Base-by-base conservation (phyloP, 2,329 filamentous ascomycete genomes). In the Trichocomaceae sp. region DNA sequence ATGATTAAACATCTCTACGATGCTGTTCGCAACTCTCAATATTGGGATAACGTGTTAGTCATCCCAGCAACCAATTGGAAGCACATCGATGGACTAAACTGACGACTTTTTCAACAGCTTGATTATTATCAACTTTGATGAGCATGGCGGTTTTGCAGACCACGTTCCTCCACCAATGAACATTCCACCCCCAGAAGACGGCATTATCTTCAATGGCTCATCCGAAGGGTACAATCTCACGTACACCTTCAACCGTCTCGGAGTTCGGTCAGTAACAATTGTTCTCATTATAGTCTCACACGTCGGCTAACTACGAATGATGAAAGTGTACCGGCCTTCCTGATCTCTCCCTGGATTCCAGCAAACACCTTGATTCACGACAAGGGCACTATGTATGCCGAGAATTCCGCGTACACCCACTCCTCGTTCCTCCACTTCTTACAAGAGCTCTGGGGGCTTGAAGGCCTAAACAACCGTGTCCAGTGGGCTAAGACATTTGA, bases 401-500 rank as follows among this genome's bases (percentile, higher is more conserved):
- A 61, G 17, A 64, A 71, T 57, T 69, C 67, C 6, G 70, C 67
- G 8, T 73, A 73, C 62, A 72, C 71, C 15, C 71, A 74, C 57
- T 66, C 64, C 17, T 71, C 67, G 10, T 61, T 73, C 52, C 59
- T 73, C 56, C 71, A 74, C 47, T 73, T 73, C 61, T 55, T 74
- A 41, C 70, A 73, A 58, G 65, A 73, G 48, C 61, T 74, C 10
- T 74, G 72, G 71, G 64, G 58, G 0, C 59, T 74, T 15, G 66
- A 74, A 31, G 68, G 69, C 2, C 51, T 74, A 15, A 73, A 73
- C 57, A 73, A 72, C 52, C 66, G 72, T 1, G 71, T 74, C 15
- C 69, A 72, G 54, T 74, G 72, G 70, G 69, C 71, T 41, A 71
- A 72, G 62, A 73, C 69, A 0, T 73, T 74, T 50, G 69, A 73